Percentiles rank a stretch among this genome's conserved stretches.
These are phyloP conservation scores for Mycena leptocephala DNA, from an alignment of 768 basidiomycete genomes.

Conservation along the genomic window DNA sequence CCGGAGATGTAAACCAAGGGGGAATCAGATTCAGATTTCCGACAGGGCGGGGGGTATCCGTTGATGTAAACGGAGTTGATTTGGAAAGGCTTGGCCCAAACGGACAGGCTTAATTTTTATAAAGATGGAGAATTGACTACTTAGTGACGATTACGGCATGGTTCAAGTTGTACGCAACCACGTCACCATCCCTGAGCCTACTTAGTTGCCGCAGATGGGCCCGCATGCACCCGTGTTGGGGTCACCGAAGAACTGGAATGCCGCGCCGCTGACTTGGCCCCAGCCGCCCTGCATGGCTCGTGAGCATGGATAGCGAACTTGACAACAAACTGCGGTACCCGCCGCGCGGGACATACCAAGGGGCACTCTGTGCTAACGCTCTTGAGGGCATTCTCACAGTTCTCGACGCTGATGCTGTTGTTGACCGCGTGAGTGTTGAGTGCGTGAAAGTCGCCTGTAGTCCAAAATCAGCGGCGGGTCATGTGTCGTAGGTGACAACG, in stretches of 20 bases:
- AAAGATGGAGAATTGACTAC: no score
- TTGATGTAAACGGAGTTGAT: no score
- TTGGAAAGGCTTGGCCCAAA: no score
- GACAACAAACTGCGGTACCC: not conserved
- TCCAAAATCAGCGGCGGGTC: not conserved
- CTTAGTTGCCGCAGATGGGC: not conserved
- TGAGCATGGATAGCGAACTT: not conserved
- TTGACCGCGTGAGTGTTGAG: not conserved
- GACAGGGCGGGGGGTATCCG: no score
- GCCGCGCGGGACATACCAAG: not conserved
- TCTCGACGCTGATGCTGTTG: not conserved
- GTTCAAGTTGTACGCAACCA: no score
- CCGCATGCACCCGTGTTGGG: not conserved
- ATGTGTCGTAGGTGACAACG: not conserved
- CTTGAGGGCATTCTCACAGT: not conserved
- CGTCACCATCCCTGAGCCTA: no score
- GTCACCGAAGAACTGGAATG: not conserved
- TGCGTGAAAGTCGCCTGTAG: not conserved
- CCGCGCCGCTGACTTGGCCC: not conserved
- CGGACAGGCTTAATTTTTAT: no score
- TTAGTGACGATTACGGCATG: no score
- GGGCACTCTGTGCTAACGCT: not conserved
- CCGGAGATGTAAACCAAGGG: no score
- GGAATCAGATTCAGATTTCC: no score
- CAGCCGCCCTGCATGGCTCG: not conserved